A percentile compares a stretch with the other conserved stretches of the same genome.
These are phyloP conservation scores for Cenchrus americanus DNA, from an alignment of 176 grass and related monocot species.

Conservation along the genomic window DNA sequence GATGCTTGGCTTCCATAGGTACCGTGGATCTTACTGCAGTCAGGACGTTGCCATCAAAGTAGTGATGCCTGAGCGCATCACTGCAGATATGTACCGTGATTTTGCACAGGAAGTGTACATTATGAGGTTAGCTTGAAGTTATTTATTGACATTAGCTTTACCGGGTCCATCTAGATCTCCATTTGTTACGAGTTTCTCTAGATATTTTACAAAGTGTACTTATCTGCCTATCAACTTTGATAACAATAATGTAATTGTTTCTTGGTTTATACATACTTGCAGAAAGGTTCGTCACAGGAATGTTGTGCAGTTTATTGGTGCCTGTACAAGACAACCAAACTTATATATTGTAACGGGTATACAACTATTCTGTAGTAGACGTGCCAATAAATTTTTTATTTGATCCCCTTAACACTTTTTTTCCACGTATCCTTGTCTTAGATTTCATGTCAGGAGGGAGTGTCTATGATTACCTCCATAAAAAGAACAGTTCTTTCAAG, in stretches of 20 bases:
- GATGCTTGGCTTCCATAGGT: slow-evolving; percentile 53
- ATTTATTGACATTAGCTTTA: neutral
- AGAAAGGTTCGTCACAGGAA: slow-evolving; percentile 91
- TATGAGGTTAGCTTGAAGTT: slow-evolving; percentile 68
- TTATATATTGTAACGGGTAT: slow-evolving; percentile 88
- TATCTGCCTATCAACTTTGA: slow-evolving; percentile 17
- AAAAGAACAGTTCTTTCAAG: slow-evolving; percentile 66
- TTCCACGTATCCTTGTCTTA: slow-evolving; percentile 45
- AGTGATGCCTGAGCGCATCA: slow-evolving; percentile 71
- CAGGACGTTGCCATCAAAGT: slow-evolving; percentile 98
- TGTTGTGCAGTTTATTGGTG: slow-evolving; percentile 87
- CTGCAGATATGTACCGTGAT: slow-evolving; percentile 71
- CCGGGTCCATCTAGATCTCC: neutral
- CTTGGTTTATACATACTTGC: slow-evolving; percentile 29
- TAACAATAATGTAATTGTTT: slow-evolving; percentile 6
- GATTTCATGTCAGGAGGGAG: slow-evolving; percentile 88
- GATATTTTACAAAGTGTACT: neutral
- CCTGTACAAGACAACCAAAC: slow-evolving; percentile 69
- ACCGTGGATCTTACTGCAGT: slow-evolving; percentile 79
- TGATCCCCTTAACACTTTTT: slow-evolving; percentile 3
- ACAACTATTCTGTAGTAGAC: neutral
- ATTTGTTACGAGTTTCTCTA: neutral
- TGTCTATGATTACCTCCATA: slow-evolving; percentile 76
- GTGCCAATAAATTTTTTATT: slow-evolving; percentile 19
- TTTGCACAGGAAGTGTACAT: slow-evolving; percentile 95